Evolutionary conservation across 441 rosid genomes (phyloP), one percentile per base, ranked within the genome.

Genomic region (Pelargonium myrrhifolium): DNA sequence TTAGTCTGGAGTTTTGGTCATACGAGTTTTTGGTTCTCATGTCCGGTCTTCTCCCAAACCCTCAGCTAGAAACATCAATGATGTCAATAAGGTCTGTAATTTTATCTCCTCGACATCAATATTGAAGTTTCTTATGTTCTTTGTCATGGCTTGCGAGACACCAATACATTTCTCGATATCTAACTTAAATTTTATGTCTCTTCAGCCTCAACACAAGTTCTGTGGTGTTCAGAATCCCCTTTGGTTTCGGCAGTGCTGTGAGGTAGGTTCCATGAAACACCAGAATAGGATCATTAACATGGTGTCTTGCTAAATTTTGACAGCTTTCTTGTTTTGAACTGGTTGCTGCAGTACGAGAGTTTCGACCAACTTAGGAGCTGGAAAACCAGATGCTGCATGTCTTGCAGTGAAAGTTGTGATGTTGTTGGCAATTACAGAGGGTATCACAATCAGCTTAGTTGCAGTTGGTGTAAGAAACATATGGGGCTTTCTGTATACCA

Each of bases 321-420:
- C 31, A 45, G 0, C 31, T 67, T 49, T 17, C 58, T 0, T 65
- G 26, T 10, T 47, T 14, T 24, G 28, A 24, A 1, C 17, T 43
- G 49, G 42, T 3, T 59, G 28, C 28, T 40, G 14, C 26, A 88
- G 94, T 80, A 86, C 88, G 7, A 82, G 89, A 64, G 84, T 84
- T 4, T 83, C 89, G 12, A 86, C 83, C 20, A 89, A 83, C 69
- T 66, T 88, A 65, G 93, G 87, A 6, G 87, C 86, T 0, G 86
- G 84, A 18, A 79, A 75, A 18, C 82, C 84, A 0, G 18, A 49
- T n/a, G 77, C 77, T 24, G 91, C 85, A n/a, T 62, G 59, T 20
- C 67, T 72, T 9, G 85, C 86, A 11, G 83, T 80, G 31, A 51
- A 55, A 12, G 39, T 73, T 2, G 81, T 55, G n/a, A 70, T 74